phyloP scores from a whole-genome alignment of 2,329 filamentous ascomycete genomes.

The Penicillium sp. region DNA sequence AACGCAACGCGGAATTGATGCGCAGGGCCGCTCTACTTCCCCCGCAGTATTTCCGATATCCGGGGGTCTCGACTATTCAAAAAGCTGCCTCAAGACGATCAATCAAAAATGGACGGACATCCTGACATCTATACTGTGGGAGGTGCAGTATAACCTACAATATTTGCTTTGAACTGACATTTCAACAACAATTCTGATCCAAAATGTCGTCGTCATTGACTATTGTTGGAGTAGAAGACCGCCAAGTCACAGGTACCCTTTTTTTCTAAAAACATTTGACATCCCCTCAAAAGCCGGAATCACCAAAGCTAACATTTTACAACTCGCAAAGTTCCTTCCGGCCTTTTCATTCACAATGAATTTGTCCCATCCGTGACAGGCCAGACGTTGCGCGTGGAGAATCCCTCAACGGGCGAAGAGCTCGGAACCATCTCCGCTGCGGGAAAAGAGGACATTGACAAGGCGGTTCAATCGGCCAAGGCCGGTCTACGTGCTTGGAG shows the following conservation, averaged over 20 bases:
- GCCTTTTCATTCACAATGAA: slow-evolving; percentile 34
- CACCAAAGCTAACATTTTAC: background rate
- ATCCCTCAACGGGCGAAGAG: slow-evolving; percentile 27
- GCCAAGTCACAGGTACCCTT: slow-evolving; percentile 13
- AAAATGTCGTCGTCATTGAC: slow-evolving; percentile 15
- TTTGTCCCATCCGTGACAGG: slow-evolving; percentile 25
- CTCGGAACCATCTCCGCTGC: slow-evolving; percentile 30
- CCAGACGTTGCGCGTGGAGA: slow-evolving; percentile 25
- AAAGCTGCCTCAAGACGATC: background rate
- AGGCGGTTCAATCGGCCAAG: slow-evolving; percentile 25
- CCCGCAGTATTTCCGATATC: background rate
- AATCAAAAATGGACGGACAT: background rate
- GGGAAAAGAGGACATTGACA: slow-evolving; percentile 28
- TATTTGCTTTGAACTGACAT: background rate
- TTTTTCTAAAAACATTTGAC: no score
- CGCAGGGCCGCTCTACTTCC: background rate
- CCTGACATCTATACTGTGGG: background rate
- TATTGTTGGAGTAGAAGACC: slow-evolving; percentile 20
- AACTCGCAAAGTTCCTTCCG: slow-evolving; percentile 24
- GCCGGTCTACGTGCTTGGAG: slow-evolving; percentile 29
- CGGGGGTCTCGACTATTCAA: background rate
- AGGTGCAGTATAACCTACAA: background rate
- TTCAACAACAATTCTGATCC: background rate
- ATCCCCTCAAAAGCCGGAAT: no score
- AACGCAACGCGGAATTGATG: background rate